These are phyloP conservation scores for Microsporum audouinii DNA, from an alignment of 2,329 filamentous ascomycete species.

Conservation along the genomic window DNA sequence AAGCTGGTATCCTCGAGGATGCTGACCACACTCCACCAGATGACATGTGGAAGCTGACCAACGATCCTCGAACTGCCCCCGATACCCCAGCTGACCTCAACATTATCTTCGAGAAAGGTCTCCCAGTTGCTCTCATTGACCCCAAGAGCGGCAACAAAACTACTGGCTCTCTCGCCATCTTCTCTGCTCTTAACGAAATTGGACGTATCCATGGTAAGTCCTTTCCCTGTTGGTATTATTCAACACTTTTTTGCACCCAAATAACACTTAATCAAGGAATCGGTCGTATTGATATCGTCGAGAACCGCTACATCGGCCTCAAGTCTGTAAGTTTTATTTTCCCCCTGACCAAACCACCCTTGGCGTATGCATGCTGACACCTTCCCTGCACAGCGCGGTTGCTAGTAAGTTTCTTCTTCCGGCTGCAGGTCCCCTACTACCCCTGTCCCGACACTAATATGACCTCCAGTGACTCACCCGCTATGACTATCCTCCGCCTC, in stretches of 20 bases:
- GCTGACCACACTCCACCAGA: conserved; percentile 53
- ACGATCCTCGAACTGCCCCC: conserved; percentile 22
- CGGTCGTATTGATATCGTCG: conserved; percentile 65
- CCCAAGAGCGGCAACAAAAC: conserved; percentile 10
- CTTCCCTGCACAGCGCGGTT: conserved; percentile 10
- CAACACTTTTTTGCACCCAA: neutral
- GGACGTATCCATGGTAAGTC: conserved; percentile 13
- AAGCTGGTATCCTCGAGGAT: conserved; percentile 53
- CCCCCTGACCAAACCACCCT: neutral
- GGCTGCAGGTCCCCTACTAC: neutral
- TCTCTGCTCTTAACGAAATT: conserved; percentile 14
- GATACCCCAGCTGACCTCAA: conserved; percentile 17
- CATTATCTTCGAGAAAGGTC: conserved; percentile 18
- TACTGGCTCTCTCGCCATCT: conserved; percentile 14
- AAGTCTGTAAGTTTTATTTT: conserved; percentile 34
- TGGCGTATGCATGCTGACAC: conserved; percentile 38
- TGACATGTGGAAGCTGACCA: conserved; percentile 69
- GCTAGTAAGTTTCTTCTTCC: conserved; percentile 9
- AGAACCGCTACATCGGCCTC: conserved; percentile 61
- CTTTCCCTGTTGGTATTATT: neutral
- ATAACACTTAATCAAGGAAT: conserved; percentile 39
- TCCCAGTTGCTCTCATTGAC: conserved; percentile 14
- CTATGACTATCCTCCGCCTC: conserved; percentile 45
- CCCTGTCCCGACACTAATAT: neutral
- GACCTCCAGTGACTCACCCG: conserved; percentile 35